Conservation (phyloP, 176 grass and related monocot genomes). For the Themeda triandra region DNA sequence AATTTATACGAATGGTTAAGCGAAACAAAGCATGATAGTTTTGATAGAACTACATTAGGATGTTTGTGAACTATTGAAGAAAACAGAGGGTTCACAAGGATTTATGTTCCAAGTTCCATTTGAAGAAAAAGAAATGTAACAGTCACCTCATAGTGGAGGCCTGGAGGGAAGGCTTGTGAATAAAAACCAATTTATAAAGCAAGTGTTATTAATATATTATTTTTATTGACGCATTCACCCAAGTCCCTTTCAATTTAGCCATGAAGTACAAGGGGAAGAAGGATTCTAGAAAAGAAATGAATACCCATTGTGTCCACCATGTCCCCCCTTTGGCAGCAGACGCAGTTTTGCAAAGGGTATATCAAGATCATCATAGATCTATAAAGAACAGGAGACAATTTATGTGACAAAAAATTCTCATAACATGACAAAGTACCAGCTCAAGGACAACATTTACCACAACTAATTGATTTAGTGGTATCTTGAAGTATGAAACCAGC, state of each 20-base stretch:
- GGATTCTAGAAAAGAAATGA: background rate
- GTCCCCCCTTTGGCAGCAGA: conserved; percentile 84
- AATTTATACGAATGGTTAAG: background rate
- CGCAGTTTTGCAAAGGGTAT: conserved; percentile 86
- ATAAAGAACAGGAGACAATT: conserved; percentile 19
- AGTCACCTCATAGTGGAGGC: background rate
- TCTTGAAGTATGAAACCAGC: conserved; percentile 87
- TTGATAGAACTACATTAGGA: background rate
- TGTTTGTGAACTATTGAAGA: background rate
- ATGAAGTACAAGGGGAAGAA: background rate
- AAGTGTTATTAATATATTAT: background rate
- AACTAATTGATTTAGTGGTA: conserved; percentile 89
- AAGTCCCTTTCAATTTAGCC: background rate
- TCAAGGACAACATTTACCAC: conserved; percentile 46
- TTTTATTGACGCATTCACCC: background rate
- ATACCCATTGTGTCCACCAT: conserved; percentile 93
- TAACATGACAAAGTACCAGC: background rate
- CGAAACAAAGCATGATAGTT: background rate
- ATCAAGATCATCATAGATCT: conserved; percentile 94
- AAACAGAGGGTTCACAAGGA: background rate
- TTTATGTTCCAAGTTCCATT: background rate
- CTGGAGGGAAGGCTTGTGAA: background rate
- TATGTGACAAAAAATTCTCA: background rate
- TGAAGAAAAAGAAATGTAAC: background rate
- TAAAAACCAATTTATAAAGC: background rate